Evolutionary conservation across 2,329 filamentous ascomycete species (phyloP).

Genomic region (Nigrospora osmanthi): DNA sequence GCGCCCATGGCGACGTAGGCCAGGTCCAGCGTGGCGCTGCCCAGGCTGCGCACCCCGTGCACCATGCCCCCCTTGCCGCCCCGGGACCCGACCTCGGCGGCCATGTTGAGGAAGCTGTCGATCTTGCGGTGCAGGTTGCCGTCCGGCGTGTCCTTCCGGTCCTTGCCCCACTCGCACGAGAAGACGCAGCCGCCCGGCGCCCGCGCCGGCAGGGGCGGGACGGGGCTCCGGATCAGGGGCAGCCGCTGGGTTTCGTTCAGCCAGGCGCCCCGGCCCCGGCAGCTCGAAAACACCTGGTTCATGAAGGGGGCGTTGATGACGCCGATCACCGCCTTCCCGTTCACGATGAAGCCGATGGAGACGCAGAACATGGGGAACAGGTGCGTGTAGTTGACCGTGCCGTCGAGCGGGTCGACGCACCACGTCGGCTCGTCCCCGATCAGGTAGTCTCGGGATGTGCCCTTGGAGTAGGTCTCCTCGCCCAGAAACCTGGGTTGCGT

Average conservation of each 20-base stretch:
- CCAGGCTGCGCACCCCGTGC: slow-evolving; percentile 65
- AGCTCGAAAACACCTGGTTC: slow-evolving; percentile 61
- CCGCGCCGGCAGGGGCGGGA: slow-evolving; percentile 52
- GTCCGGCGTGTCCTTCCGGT: slow-evolving; percentile 55
- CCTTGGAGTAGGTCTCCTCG: slow-evolving; percentile 68
- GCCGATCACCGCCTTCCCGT: slow-evolving; percentile 55
- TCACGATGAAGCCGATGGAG: slow-evolving; percentile 61
- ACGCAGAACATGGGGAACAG: slow-evolving; percentile 78
- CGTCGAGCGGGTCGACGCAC: slow-evolving; percentile 71
- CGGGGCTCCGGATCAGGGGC: slow-evolving; percentile 55
- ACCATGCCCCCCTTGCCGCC: slow-evolving; percentile 70
- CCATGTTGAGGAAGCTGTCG: slow-evolving; percentile 70
- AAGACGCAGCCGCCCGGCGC: slow-evolving; percentile 66
- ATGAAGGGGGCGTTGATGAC: slow-evolving; percentile 67
- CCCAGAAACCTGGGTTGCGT: slow-evolving; percentile 55
- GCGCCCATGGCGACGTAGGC: slow-evolving; percentile 69
- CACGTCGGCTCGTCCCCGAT: slow-evolving; percentile 59
- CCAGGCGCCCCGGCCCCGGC: slow-evolving; percentile 59
- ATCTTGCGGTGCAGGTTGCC: slow-evolving; percentile 67
- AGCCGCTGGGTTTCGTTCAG: slow-evolving; percentile 56
- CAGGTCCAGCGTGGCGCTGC: slow-evolving; percentile 66
- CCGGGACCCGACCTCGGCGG: slow-evolving; percentile 54
- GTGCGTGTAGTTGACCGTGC: slow-evolving; percentile 76
- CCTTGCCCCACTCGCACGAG: slow-evolving; percentile 74
- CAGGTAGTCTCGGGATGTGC: slow-evolving; percentile 59